Base-by-base conservation (phyloP, 768 basidiomycete genomes). In the Ramaria rubella region DNA sequence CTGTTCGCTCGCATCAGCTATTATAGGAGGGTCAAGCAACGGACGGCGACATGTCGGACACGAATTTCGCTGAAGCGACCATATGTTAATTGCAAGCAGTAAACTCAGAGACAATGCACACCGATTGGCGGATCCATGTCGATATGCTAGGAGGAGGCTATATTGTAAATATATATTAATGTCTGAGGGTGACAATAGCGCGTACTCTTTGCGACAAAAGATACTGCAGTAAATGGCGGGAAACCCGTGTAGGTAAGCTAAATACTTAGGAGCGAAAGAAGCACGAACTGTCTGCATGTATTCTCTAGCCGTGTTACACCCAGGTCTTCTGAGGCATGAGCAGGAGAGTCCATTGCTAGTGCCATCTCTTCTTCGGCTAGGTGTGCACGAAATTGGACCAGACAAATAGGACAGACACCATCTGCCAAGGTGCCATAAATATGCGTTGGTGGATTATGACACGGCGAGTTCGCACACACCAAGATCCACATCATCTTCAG, bases 131-230 rank as follows among this genome's bases (percentile, higher is more conserved):
- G 36, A 45, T 52, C 55, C 59, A 60, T 12, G 29, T 62, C 12
- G 59, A 46, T n/a, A 59, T 49, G 36, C 57, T 64, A 36, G 23
- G 26, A 38, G 26, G 36, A 8, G 17, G 45, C 23, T 27, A 87
- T 83, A 67, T 85, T 87, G 59, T 38, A 29, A 15, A 33, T 31
- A 59, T 55, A 30, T n/a, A 36, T 34, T 54, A n/a, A 52, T 67
- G 26, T 8, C 66, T 63, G 21, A 24, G 12, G 46, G 53, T n/a
- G 34, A 26, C 21, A 29, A 7, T 14, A 30, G 8, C 19, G 30
- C 44, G 23, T 26, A 90, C 89, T 91, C 89, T 73, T 81, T 82
- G 62, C 86, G 78, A 67, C 89, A 91, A 64, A 90, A 91, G n/a
- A 86, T 62, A 65, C 55, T 56, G 17, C n/a, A 7, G 42, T 3